Percentiles rank a stretch among this genome's conserved stretches.
phyloP scores from a whole-genome alignment of 805 yeast species.

The Pachysolen tannophilus region DNA sequence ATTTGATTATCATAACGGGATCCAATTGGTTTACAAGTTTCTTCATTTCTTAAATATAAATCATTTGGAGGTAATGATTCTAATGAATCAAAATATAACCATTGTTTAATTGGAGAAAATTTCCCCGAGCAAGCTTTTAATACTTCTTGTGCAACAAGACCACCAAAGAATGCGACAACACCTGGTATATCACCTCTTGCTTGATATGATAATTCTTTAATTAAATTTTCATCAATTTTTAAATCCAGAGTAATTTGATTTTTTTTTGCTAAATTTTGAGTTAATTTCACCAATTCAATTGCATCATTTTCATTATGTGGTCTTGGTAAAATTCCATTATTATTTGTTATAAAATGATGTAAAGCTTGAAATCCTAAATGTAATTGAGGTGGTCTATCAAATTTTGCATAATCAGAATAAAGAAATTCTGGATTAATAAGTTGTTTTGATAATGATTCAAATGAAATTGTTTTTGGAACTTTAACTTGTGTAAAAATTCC shows the following conservation, averaged over 20 bases:
- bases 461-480: constrained; percentile 59
- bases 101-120: constrained; percentile 89
- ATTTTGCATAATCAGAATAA: constrained; percentile 86
- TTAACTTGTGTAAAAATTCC: constrained; percentile 93
- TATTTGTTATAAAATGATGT: constrained; percentile 57
- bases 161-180: constrained; percentile 84
- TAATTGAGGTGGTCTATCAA: constrained; percentile 83
- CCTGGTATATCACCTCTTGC: constrained; percentile 92
- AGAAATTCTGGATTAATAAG: constrained; percentile 71
- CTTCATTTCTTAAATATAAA: constrained; percentile 54
- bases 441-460: constrained; percentile 58
- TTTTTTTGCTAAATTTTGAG: constrained; percentile 50
- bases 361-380: constrained; percentile 92
- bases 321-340: constrained; percentile 63
- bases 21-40: constrained; percentile 64
- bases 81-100: constrained; percentile 86
- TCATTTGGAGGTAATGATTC: constrained; percentile 74
- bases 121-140: constrained; percentile 93
- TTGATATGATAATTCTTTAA: constrained; percentile 72
- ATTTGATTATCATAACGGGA: constrained; percentile 92
- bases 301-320: constrained; percentile 76
- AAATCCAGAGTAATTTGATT: constrained; percentile 53
- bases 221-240: constrained; percentile 51
- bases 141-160: constrained; percentile 93
- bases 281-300: constrained; percentile 49